Conservation (phyloP, 805 yeast genomes). For the Saccharomycopsis schoenii region DNA sequence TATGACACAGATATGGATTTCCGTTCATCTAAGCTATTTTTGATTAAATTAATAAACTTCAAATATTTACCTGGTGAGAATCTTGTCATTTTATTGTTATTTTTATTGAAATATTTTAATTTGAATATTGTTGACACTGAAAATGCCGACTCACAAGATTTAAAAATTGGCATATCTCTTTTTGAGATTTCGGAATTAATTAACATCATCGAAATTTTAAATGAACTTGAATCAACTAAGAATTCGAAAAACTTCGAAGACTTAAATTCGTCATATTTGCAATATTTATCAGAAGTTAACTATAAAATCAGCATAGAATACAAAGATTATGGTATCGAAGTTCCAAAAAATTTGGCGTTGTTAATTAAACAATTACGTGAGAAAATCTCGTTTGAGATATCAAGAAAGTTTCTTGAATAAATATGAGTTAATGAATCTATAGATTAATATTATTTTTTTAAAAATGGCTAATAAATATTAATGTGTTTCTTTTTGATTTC, state of each 20-base stretch:
- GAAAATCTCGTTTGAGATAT: constrained; percentile 13
- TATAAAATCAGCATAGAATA: constrained; percentile 1
- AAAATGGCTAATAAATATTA: too few species aligned
- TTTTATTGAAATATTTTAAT: constrained; percentile 15
- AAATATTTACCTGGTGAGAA: constrained; percentile 30
- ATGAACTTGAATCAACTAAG: background rate
- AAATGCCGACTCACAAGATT: background rate
- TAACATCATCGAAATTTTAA: constrained; percentile 9
- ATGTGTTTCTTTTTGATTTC: too few species aligned
- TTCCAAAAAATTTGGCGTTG: constrained; percentile 10
- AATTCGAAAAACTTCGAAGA: background rate
- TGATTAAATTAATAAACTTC: constrained; percentile 36
- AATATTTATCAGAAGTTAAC: background rate
- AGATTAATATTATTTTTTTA: too few species aligned
- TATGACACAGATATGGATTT: constrained; percentile 24
- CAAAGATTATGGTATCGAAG: background rate
- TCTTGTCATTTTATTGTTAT: constrained; percentile 6
- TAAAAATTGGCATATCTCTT: constrained; percentile 11
- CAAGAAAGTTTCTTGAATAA: constrained; percentile 16
- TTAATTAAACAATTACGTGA: constrained; percentile 7
- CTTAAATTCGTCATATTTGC: constrained; percentile 3
- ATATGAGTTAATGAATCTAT: background rate
- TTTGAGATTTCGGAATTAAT: constrained; percentile 14
- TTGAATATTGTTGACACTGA: constrained; percentile 9
- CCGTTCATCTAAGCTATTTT: constrained; percentile 24